Base-by-base conservation (phyloP, 1,139 yeast species). In the Lodderomyces elongisporus region DNA sequence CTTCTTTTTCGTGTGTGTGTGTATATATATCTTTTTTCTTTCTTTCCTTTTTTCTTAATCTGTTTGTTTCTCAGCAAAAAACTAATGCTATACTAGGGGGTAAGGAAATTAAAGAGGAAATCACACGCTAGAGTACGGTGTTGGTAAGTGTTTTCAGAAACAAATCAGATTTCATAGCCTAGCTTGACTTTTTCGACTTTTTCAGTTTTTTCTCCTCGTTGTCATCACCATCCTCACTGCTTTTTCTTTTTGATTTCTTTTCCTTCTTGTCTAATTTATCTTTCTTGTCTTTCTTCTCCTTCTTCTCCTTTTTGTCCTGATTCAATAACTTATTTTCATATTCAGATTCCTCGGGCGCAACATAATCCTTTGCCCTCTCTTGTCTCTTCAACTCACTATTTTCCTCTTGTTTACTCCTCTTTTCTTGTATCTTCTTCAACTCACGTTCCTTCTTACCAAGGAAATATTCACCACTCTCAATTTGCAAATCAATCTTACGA, bases 401-500 rank as follows among this genome's bases (percentile, higher is more conserved):
- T 44, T 77, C 88, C 36, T 74, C 79, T 54, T 89, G 93, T 54
- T 82, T 78, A 35, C 78, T 85, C 45, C 80, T 76, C 71, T 85
- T 85, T 50, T 83, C 89, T 42, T 80, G 81, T 46, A 81, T 64
- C 48, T 80, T 78, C 60, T 76, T 80, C 46, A 69, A 65, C 42
- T 78, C 83, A 68, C 84, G 85, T 49, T 89, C 95, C 48, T 68
- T 74, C 64, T 85, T 84, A 40, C 87, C 85, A 63, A 91, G 71
- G 77, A 91, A 91, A 66, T 87, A 91, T 60, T 93, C 98, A 76
- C 99, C 99, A 68, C 94, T 81, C 63, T 91, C 98, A 62, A 93
- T 88, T 65, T 89, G 95, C 56, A 89, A 67, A 76, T 93, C 99
- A 60, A 93, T 72, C 84, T 91, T 89, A 70, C 98, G 82, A 54